Evolutionary conservation across 768 basidiomycete genomes (phyloP).

Genomic region (Zangia roseola): DNA sequence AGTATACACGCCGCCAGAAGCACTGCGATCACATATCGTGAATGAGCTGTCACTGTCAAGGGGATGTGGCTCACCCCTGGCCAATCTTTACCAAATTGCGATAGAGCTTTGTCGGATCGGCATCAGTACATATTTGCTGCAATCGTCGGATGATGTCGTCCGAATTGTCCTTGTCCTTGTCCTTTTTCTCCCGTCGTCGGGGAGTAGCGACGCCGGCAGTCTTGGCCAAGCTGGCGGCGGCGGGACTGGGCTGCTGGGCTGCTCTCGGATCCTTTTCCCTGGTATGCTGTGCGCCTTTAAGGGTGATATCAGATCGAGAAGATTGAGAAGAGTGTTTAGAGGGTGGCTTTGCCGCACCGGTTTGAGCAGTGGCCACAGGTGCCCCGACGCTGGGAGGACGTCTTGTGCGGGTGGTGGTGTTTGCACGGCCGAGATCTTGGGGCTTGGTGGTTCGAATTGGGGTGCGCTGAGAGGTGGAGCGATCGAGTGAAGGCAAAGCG

Average conservation of each 20-base stretch:
- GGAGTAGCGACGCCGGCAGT: slow-evolving; percentile 75
- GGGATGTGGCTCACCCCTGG: slow-evolving; percentile 70
- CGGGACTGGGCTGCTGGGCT: slow-evolving; percentile 51
- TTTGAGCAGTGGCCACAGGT: slow-evolving; percentile 26
- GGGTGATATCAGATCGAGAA: slow-evolving; percentile 56
- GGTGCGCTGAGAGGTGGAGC: slow-evolving; percentile 82
- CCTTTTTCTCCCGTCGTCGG: slow-evolving; percentile 83
- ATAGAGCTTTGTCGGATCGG: slow-evolving; percentile 93
- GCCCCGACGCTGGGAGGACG: slow-evolving; percentile 46
- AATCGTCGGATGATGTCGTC: slow-evolving; percentile 90
- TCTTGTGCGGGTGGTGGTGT: slow-evolving; percentile 67
- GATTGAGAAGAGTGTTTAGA: slow-evolving; percentile 56
- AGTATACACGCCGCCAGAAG: slow-evolving; percentile 97
- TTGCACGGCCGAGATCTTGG: slow-evolving; percentile 55
- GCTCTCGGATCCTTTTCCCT: slow-evolving; percentile 39
- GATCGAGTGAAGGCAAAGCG: slow-evolving; percentile 71
- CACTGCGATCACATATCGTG: slow-evolving; percentile 45
- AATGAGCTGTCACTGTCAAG: neutral
- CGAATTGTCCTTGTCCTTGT: slow-evolving; percentile 72
- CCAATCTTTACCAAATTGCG: slow-evolving; percentile 95
- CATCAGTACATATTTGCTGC: slow-evolving; percentile 94
- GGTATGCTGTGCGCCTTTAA: slow-evolving; percentile 39
- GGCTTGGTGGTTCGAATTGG: slow-evolving; percentile 51
- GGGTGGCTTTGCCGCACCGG: slow-evolving; percentile 35
- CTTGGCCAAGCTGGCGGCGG: slow-evolving; percentile 65